Evolutionary conservation across 1,284 basidiomycete species (phyloP), one percentile per base, ranked within the genome.

Genomic region (Lentinula novae-zelandiae): DNA sequence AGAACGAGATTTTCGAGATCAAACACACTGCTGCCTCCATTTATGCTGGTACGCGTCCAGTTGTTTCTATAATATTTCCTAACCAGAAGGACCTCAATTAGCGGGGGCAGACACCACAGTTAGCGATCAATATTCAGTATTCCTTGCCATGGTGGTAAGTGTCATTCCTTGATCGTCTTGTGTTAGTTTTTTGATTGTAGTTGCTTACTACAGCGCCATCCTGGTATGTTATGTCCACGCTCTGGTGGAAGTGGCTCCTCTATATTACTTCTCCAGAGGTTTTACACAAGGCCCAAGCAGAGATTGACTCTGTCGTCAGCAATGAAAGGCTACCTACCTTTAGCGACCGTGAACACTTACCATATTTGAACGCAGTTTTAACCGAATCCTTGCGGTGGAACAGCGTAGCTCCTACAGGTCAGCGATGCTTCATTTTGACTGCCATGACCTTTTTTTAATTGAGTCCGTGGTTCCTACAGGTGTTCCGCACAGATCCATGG

Each of bases 321-420:
- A 60, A 42, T 0, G 67, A 71, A 0, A 65, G 72, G 36, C 62
- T 73, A 15, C 74, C 74, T 6, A 60, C 53, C 8, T 64, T 74
- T 36, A 56, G 62, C 5, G 74, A 75, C 63, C 65, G 67, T n/a
- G 66, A 68, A 42, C 58, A 62, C 7, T 56, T 75, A 31, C 73
- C 70, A 2, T 75, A 75, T 50, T 63, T 72, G 9, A 66, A 70
- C 46, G 72, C 72, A 2, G 49, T 70, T 5, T 62, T 73, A 38
- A 69, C 65, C 10, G 74, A 75, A 61, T 64, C 68, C 1, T 46
- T 68, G 46, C 61, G 69, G 8, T 73, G 71, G 69, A 63, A 66
- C 42, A 70, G 69, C 27, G 66, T 67, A 1, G 65, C 67, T 31
- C 71, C 72, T 2, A 42, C 64, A 3, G 66, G 68, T 66, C 33